A percentile compares a stretch with the other conserved stretches of the same genome.
These are phyloP conservation scores for Wickerhamia fluorescens DNA, from an alignment of 805 yeast genomes.

Conservation along the genomic window DNA sequence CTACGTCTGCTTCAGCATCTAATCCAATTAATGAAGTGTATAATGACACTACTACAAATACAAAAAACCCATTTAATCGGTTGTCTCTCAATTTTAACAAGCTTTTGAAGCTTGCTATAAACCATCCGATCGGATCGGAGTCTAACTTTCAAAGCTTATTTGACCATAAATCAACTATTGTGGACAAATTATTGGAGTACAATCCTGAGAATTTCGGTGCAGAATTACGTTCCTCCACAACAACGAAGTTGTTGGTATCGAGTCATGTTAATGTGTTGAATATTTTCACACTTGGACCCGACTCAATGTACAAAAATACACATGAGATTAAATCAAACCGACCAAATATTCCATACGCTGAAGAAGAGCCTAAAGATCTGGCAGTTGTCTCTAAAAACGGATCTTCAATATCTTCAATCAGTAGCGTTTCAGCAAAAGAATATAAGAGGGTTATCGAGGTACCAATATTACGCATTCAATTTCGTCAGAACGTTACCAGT, in stretches of 20 bases:
- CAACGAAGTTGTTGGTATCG: slow-evolving; percentile 32
- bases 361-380: slow-evolving; percentile 5
- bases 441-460: slow-evolving; percentile 31
- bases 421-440: slow-evolving; percentile 4
- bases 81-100: slow-evolving; percentile 26
- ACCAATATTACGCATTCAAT: slow-evolving; percentile 39
- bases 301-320: slow-evolving; percentile 17
- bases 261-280: slow-evolving; percentile 47
- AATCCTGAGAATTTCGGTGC: slow-evolving; percentile 17
- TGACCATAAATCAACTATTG: background rate
- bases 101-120: slow-evolving; percentile 13
- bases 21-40: background rate
- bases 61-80: slow-evolving; percentile 19
- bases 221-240: slow-evolving; percentile 22
- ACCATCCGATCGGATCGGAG: slow-evolving; percentile 2
- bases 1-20: background rate
- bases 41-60: slow-evolving; percentile 2
- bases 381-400: background rate
- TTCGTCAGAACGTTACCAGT: slow-evolving; percentile 31
- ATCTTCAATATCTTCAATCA: background rate
- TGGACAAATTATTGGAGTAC: slow-evolving; percentile 5
- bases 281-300: slow-evolving; percentile 30
- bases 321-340: slow-evolving; percentile 12
- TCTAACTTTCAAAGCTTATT: slow-evolving; percentile 1
- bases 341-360: slow-evolving; percentile 14